Percentiles rank a stretch among this genome's conserved stretches.
Conservation (phyloP, 192 early-diverging fungal species). For the Podochytrium sp. region DNA sequence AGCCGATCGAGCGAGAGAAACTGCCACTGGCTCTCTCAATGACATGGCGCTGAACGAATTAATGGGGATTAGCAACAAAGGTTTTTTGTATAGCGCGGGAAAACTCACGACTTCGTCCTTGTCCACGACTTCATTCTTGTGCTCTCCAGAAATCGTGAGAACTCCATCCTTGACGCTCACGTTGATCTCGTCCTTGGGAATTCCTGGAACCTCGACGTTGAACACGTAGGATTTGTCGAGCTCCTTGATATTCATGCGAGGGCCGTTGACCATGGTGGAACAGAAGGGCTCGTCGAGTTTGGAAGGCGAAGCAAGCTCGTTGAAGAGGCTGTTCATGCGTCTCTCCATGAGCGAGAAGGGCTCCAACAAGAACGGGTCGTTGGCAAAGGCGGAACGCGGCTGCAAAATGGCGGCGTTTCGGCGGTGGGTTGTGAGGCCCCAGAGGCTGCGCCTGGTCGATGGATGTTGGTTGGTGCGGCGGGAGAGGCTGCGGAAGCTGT, state of each 20-base stretch:
- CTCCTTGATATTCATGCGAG: constrained; percentile 51
- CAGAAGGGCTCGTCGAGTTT: background rate
- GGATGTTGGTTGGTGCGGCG: background rate
- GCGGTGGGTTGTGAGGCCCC: background rate
- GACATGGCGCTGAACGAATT: constrained; percentile 36
- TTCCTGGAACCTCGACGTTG: constrained; percentile 29
- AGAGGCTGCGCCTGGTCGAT: background rate
- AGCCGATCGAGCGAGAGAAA: constrained; percentile 50
- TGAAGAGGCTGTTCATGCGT: constrained; percentile 8
- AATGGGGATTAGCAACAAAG: background rate
- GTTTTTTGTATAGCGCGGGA: background rate
- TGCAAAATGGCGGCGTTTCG: background rate
- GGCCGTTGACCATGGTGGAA: background rate
- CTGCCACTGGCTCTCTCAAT: constrained; percentile 52
- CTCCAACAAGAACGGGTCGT: constrained; percentile 3
- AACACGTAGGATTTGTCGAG: constrained; percentile 48
- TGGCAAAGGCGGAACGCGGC: background rate
- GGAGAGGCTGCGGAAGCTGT: background rate
- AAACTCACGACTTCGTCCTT: constrained; percentile 34
- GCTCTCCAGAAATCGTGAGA: constrained; percentile 51
- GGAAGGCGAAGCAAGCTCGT: background rate
- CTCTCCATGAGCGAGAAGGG: constrained; percentile 3
- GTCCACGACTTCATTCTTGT: constrained; percentile 34
- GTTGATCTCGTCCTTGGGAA: constrained; percentile 47
- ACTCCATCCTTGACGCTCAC: constrained; percentile 49